A percentile compares a stretch with the other conserved stretches of the same genome.
Evolutionary conservation across 345 rosid genomes (phyloP).

Genomic region (Eucalyptus curtisii): DNA sequence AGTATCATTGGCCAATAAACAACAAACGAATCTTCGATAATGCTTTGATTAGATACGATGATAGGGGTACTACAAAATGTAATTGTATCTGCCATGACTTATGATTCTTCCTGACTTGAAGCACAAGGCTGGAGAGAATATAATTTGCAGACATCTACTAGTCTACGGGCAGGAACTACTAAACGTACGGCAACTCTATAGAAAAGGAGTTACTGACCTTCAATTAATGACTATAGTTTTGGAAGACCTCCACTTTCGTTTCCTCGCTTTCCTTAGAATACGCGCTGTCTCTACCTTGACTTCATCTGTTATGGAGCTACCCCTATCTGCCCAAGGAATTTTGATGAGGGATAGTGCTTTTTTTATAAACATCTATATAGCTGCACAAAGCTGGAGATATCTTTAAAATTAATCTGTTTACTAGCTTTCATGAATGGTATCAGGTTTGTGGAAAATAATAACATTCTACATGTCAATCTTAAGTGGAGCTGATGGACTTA

Average conservation of each 20-base stretch:
- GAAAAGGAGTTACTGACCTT: conserved; percentile 15
- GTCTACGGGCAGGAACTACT: neutral
- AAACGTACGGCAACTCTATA: neutral
- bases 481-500: neutral
- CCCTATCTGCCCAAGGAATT: neutral
- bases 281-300: conserved; percentile 46
- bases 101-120: neutral
- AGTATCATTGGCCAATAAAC: neutral
- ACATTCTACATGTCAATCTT: neutral
- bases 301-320: conserved; percentile 5
- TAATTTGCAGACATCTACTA: neutral
- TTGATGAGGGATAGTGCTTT: neutral
- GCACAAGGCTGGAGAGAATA: neutral
- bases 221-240: conserved; percentile 61
- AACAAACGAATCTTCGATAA: neutral
- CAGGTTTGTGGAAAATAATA: neutral
- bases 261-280: conserved; percentile 70
- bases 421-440: neutral
- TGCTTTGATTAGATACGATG: neutral
- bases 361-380: neutral
- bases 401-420: neutral
- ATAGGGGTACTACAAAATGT: neutral
- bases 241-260: conserved; percentile 50
- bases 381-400: neutral
- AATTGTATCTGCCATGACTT: neutral